Evolutionary conservation across 2,329 filamentous ascomycete genomes (phyloP), one percentile per base, ranked within the genome.

Genomic region (Alternaria gaisen): DNA sequence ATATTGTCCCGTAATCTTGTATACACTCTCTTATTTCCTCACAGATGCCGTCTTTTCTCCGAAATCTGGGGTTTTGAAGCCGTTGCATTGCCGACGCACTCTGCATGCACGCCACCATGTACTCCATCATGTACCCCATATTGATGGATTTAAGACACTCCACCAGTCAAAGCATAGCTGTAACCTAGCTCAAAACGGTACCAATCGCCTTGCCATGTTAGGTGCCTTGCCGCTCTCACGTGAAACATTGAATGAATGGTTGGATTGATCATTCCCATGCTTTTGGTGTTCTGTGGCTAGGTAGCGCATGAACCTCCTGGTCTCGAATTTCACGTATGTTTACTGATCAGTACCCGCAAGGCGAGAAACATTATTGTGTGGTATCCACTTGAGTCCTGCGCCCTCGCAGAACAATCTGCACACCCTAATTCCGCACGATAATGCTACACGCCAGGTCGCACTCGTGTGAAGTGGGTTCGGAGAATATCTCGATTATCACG

Each of bases 61-160:
- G 34, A 48, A 48, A 55, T 11, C 56, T 54, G 43, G 51, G 43
- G 42, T 26, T 20, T 48, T 28, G 11, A 48, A 42, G 20, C 50
- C 36, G 36, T 54, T 40, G 34, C 51, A 54, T 28, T 54, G 55
- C 40, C 30, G 34, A 41, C 34, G 50, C 50, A 11, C 22, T 18
- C 43, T 55, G 56, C 32, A 55, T 43, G 36, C 51, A 47, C 24
- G 42, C 52, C 34, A 58, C 26, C n/a, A 28, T 40, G 26, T 20
- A 58, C 48, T 38, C 30, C 24, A 32, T 18, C 11, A 59, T 42
- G 56, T 44, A 59, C 42, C 43, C 51, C 47, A 48, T 43, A n/a
- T 54, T 30, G 36, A 30, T 54, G 24, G 36, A 9, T 18, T 2
- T 30, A 18, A 12, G 44, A 41, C 56, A 47, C 32, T 55, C 42